These are phyloP conservation scores for Podospora appendiculata DNA, from an alignment of 495 filamentous ascomycete genomes.

Conservation along the genomic window DNA sequence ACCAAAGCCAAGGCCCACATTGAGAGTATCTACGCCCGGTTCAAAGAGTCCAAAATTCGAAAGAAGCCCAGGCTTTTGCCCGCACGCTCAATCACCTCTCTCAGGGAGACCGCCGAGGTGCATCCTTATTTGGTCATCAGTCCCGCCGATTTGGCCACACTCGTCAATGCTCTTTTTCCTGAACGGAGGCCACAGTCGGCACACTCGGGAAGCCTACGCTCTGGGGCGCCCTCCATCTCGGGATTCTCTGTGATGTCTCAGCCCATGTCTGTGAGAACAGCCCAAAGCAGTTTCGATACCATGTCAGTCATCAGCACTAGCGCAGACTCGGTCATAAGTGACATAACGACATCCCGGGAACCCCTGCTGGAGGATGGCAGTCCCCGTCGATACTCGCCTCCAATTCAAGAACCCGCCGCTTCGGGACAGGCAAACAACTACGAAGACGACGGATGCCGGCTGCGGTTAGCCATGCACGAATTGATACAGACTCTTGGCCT, in stretches of 20 bases:
- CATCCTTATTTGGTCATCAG: conserved; percentile 67
- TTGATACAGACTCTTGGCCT: conserved; percentile 55
- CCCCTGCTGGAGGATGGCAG: conserved; percentile 50
- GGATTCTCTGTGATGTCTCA: conserved; percentile 48
- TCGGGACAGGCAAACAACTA: conserved; percentile 33
- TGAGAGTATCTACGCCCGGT: conserved; percentile 64
- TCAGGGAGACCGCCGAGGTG: conserved; percentile 61
- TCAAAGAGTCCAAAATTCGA: conserved; percentile 45
- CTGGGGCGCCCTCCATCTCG: conserved; percentile 59
- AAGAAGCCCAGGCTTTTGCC: conserved; percentile 54
- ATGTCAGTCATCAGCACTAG: conserved; percentile 60
- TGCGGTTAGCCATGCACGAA: conserved; percentile 54
- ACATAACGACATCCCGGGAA: conserved; percentile 56
- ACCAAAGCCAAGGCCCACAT: conserved; percentile 64
- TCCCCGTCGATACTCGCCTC: conserved; percentile 36
- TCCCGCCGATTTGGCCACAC: conserved; percentile 61
- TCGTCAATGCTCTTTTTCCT: conserved; percentile 67
- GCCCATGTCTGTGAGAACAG: conserved; percentile 35
- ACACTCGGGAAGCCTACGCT: conserved; percentile 46
- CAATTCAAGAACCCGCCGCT: conserved; percentile 25
- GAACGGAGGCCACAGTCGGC: conserved; percentile 49
- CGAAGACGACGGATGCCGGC: conserved; percentile 47
- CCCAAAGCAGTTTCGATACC: conserved; percentile 43
- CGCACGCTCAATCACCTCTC: conserved; percentile 59
- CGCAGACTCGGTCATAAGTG: conserved; percentile 59